phyloP scores from a whole-genome alignment of 2,329 filamentous ascomycete species.

The Rachicladosporium sp. region DNA sequence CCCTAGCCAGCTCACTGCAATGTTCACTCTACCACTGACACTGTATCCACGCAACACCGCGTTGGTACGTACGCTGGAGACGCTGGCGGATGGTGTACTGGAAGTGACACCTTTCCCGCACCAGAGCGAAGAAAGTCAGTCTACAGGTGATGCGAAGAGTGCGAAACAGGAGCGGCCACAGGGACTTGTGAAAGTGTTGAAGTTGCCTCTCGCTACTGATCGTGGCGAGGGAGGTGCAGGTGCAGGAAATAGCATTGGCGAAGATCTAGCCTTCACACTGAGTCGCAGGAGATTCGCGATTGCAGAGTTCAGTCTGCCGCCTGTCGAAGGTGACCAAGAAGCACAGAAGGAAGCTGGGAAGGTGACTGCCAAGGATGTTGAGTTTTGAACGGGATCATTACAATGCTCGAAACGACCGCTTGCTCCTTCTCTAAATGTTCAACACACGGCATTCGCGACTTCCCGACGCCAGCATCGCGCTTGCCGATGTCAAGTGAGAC shows the following conservation, averaged over 20 bases:
- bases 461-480: too few species aligned
- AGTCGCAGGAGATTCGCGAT: conserved; percentile 76
- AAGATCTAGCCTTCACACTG: conserved; percentile 83
- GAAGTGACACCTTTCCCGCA: conserved; percentile 67
- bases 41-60: conserved; percentile 67
- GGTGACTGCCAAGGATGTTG: conserved; percentile 55
- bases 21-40: conserved; percentile 67
- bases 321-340: conserved; percentile 62
- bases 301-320: conserved; percentile 78
- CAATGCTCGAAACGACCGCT: too few species aligned
- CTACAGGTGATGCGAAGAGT: conserved; percentile 11
- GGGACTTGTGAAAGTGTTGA: conserved; percentile 73
- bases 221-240: conserved; percentile 68
- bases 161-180: conserved; percentile 64
- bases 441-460: too few species aligned
- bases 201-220: conserved; percentile 74
- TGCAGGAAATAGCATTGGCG: conserved; percentile 50
- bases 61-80: conserved; percentile 73
- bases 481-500: too few species aligned
- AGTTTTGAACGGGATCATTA: conserved; percentile 45
- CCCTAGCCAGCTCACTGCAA: conserved; percentile 51
- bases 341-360: conserved; percentile 40
- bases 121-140: conserved; percentile 39
- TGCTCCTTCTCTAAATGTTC: too few species aligned
- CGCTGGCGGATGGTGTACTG: conserved; percentile 71